Percentiles rank a stretch among this genome's conserved stretches.
Evolutionary conservation across 2,329 filamentous ascomycete species (phyloP).

Genomic region (Pseudomassariella vexata): DNA sequence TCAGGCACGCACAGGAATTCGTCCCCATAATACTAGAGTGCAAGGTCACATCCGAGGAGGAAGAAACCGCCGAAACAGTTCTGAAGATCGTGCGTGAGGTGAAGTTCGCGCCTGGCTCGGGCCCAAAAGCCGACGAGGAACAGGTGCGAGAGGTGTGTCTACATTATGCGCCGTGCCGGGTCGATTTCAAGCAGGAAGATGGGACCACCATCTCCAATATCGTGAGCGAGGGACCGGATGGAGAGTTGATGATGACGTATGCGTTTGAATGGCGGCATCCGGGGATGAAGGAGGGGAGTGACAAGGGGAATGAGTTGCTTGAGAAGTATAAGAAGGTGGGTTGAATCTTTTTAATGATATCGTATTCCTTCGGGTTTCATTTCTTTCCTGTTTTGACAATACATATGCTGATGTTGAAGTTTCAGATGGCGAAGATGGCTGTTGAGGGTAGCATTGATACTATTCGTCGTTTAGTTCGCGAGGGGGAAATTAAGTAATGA

Average conservation of each 20-base stretch:
- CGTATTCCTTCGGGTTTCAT: not conserved
- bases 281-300: slow-evolving; percentile 19
- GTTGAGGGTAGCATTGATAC: slow-evolving; percentile 25
- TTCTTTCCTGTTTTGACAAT: not conserved
- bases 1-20: slow-evolving; percentile 28
- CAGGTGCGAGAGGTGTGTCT: slow-evolving; percentile 24
- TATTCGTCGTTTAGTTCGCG: slow-evolving; percentile 19
- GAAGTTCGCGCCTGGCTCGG: slow-evolving; percentile 16
- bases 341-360: not conserved
- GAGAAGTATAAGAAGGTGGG: slow-evolving; percentile 20
- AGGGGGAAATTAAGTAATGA: slow-evolving; percentile 18
- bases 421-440: slow-evolving; percentile 21
- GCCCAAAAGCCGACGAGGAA: slow-evolving; percentile 1
- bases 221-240: slow-evolving; percentile 21
- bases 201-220: slow-evolving; percentile 29
- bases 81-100: slow-evolving; percentile 24
- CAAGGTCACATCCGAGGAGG: slow-evolving; percentile 23
- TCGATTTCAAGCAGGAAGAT: slow-evolving; percentile 29
- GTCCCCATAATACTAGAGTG: slow-evolving; percentile 28
- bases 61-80: slow-evolving; percentile 9
- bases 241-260: slow-evolving; percentile 27
- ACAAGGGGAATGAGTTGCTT: slow-evolving; percentile 17
- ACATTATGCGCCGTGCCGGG: slow-evolving; percentile 24
- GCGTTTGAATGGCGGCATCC: slow-evolving; percentile 29
- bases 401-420: slow-evolving; percentile 3